A percentile compares a stretch with the other conserved stretches of the same genome.
Evolutionary conservation across 805 yeast species (phyloP).

Genomic region (Ogataea populi-albae): DNA sequence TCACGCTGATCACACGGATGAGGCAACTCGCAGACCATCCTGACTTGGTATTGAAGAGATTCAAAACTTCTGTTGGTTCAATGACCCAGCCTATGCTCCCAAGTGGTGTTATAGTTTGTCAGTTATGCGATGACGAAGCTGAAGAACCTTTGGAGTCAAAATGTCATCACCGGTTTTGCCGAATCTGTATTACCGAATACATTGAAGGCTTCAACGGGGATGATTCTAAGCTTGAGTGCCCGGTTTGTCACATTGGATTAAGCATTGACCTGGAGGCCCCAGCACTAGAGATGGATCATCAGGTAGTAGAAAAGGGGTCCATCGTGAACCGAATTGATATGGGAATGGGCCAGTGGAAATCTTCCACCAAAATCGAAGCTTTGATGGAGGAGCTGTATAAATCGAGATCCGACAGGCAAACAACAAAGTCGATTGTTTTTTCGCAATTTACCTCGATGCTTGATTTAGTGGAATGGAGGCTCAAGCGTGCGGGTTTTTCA

Average conservation of each 20-base stretch:
- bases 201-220: slow-evolving; percentile 73
- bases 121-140: slow-evolving; percentile 95
- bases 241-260: slow-evolving; percentile 92
- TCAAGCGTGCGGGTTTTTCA: slow-evolving; percentile 90
- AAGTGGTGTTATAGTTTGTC: slow-evolving; percentile 70
- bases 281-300: slow-evolving; percentile 65
- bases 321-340: slow-evolving; percentile 86
- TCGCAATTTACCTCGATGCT: slow-evolving; percentile 97
- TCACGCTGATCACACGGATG: slow-evolving; percentile 94
- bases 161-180: slow-evolving; percentile 91
- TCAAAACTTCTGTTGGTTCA: slow-evolving; percentile 33
- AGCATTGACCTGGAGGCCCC: slow-evolving; percentile 90
- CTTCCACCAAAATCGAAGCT: slow-evolving; percentile 96
- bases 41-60: slow-evolving; percentile 80
- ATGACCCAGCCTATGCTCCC: slow-evolving; percentile 31
- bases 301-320: slow-evolving; percentile 56
- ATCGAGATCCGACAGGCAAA: slow-evolving; percentile 78
- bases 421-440: slow-evolving; percentile 93
- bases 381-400: slow-evolving; percentile 88
- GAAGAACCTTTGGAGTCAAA: slow-evolving; percentile 95
- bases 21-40: slow-evolving; percentile 98
- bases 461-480: slow-evolving; percentile 93
- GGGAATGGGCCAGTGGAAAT: slow-evolving; percentile 80
- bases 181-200: slow-evolving; percentile 89
- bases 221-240: slow-evolving; percentile 68